Evolutionary conservation across 805 yeast species (phyloP).

Genomic region (Blastobotrys muscicola): DNA sequence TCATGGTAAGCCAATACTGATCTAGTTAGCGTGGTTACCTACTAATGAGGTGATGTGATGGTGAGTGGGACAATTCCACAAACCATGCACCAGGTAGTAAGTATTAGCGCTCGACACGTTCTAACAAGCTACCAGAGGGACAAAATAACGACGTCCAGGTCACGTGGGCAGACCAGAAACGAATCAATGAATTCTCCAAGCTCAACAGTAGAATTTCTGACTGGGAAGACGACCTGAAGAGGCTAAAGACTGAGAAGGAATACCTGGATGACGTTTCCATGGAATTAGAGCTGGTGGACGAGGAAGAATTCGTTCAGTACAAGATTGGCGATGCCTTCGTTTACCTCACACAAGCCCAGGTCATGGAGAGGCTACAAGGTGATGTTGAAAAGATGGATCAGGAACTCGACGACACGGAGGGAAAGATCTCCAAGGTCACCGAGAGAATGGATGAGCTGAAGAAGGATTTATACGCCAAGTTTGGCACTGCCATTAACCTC

Average conservation of each 20-base stretch:
- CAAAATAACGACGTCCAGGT: conserved; percentile 38
- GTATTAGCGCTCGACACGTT: background rate
- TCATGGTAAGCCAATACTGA: no score
- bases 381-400: conserved; percentile 47
- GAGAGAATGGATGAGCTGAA: conserved; percentile 53
- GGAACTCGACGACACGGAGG: conserved; percentile 39
- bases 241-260: conserved; percentile 62
- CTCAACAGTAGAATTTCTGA: conserved; percentile 63
- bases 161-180: conserved; percentile 76
- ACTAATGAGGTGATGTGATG: no score
- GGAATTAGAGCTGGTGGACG: conserved; percentile 79
- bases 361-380: conserved; percentile 54
- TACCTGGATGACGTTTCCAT: conserved; percentile 76
- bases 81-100: background rate
- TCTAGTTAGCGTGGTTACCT: no score
- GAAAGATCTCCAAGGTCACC: conserved; percentile 42
- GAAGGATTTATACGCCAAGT: conserved; percentile 70
- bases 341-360: conserved; percentile 55
- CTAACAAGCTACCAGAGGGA: conserved; percentile 14
- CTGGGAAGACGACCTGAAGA: conserved; percentile 39
- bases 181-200: conserved; percentile 81
- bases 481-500: conserved; percentile 80
- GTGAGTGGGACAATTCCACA: no score
- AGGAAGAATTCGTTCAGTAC: conserved; percentile 40
- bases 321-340: conserved; percentile 75